A percentile compares a stretch with the other conserved stretches of the same genome.
Conservation (phyloP, 345 rosid genomes). For the Eucalyptus brandiana region DNA sequence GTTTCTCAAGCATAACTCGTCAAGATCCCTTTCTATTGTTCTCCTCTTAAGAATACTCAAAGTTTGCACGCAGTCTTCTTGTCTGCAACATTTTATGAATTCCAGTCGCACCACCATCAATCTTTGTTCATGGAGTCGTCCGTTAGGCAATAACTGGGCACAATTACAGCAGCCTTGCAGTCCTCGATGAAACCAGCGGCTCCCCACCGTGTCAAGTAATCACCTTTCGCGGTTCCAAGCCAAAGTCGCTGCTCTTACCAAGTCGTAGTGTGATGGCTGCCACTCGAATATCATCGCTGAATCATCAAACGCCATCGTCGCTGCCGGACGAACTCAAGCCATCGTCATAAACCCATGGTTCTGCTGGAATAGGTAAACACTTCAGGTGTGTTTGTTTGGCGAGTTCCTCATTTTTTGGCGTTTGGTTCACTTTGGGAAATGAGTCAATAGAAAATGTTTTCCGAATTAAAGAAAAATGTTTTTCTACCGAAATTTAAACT, state of each 20-base stretch:
- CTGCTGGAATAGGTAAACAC: background rate
- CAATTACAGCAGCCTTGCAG: background rate
- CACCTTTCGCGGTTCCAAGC: background rate
- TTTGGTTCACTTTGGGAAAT: fast-evolving
- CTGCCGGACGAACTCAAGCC: background rate
- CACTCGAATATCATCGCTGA: background rate
- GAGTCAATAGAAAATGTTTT: no score
- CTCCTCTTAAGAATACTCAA: background rate
- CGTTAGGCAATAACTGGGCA: background rate
- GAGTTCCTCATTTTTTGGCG: no score
- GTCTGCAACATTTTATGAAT: background rate
- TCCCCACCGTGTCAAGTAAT: background rate
- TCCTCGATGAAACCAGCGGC: background rate
- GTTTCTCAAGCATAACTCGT: background rate
- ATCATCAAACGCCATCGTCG: background rate
- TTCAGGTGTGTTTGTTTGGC: background rate
- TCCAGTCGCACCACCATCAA: background rate
- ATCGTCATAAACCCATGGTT: background rate
- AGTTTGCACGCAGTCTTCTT: background rate
- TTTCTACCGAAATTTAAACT: no score
- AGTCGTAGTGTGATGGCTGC: background rate
- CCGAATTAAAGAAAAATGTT: fast-evolving
- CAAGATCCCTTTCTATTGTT: background rate
- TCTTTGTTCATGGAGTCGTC: background rate
- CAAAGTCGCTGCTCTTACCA: background rate